Conservation (phyloP, 192 early-diverging fungal genomes). For the Thoreauomyces humboldtii region DNA sequence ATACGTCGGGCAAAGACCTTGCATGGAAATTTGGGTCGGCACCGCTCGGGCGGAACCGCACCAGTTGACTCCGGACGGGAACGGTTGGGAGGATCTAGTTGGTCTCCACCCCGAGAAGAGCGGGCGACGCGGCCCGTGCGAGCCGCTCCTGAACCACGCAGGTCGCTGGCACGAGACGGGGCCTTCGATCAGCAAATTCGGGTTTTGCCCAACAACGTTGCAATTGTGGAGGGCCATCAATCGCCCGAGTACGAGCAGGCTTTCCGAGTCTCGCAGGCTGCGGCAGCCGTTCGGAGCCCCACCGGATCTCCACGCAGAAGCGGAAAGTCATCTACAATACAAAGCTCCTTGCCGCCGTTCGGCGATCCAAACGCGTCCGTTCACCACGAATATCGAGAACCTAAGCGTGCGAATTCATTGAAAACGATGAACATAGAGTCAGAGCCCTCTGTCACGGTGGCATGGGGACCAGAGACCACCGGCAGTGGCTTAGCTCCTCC, state of each 20-base stretch:
- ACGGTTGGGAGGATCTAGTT: not conserved
- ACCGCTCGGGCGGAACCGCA: not conserved
- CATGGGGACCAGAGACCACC: not conserved
- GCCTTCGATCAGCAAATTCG: not conserved
- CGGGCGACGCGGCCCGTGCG: no score
- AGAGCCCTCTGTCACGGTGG: not conserved
- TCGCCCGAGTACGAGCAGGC: not conserved
- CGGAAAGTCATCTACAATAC: no score
- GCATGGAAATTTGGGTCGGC: not conserved
- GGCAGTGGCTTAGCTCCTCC: no score
- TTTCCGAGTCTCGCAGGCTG: not conserved
- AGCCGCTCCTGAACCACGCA: no score
- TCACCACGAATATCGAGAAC: no score
- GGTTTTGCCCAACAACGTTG: not conserved
- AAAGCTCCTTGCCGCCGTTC: no score
- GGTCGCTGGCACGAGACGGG: not conserved
- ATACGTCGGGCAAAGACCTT: conserved; percentile 10
- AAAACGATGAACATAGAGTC: not conserved
- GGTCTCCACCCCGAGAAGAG: no score
- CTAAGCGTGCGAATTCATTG: no score
- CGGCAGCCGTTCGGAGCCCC: not conserved
- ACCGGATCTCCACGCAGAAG: no score
- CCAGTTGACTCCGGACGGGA: not conserved
- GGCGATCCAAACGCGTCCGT: no score
- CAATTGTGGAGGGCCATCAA: not conserved